These are phyloP conservation scores for Arbutus unedo DNA, from an alignment of 148 eudicot genomes.

Conservation along the genomic window DNA sequence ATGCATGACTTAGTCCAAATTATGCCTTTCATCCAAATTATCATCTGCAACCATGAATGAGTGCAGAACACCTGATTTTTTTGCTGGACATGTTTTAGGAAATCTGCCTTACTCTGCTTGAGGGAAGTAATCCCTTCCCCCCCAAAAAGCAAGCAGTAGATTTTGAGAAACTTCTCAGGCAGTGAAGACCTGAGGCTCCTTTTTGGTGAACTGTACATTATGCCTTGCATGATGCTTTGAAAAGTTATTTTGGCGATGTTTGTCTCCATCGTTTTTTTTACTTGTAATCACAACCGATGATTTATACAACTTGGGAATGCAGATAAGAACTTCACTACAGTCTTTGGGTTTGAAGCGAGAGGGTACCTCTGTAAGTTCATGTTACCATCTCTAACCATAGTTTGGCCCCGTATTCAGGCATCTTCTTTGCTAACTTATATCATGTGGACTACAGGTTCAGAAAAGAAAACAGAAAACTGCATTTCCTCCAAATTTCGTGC, in stretches of 20 bases:
- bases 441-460: conserved; percentile 46
- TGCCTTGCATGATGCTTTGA: conserved; percentile 2
- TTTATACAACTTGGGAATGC: conserved; percentile 24
- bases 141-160: background rate
- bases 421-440: conserved; percentile 12
- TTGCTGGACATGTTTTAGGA: background rate
- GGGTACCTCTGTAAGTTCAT: conserved; percentile 56
- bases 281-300: conserved; percentile 1
- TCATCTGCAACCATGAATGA: background rate
- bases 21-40: background rate
- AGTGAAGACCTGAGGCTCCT: background rate
- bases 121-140: conserved; percentile 1
- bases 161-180: background rate
- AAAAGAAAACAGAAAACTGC: conserved; percentile 77
- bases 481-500: conserved; percentile 92
- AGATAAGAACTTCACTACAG: conserved; percentile 86
- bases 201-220: background rate
- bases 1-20: background rate
- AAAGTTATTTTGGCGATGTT: background rate
- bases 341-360: conserved; percentile 70
- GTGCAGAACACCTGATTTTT: background rate
- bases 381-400: background rate
- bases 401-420: background rate
- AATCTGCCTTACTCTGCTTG: background rate
- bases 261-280: background rate